These are phyloP conservation scores for Nakataea oryzae DNA, from an alignment of 2,329 filamentous ascomycete genomes.

Conservation along the genomic window DNA sequence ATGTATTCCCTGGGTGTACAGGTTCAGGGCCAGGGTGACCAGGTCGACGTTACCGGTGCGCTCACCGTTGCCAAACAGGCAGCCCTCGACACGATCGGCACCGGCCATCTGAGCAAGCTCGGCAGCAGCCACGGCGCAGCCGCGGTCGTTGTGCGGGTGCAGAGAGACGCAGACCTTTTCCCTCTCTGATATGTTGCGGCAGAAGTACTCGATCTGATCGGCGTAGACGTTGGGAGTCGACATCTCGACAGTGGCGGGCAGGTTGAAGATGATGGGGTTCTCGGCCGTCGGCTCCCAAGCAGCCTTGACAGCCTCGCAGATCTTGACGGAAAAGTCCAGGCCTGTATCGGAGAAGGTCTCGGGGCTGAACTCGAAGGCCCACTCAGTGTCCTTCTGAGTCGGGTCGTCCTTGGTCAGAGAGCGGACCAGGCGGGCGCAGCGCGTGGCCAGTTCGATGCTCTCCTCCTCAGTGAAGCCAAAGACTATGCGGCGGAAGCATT, in stretches of 20 bases:
- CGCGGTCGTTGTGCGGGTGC: slow-evolving; percentile 91
- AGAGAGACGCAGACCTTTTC: slow-evolving; percentile 83
- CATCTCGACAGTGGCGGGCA: slow-evolving; percentile 94
- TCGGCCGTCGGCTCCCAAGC: slow-evolving; percentile 79
- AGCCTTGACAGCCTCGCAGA: slow-evolving; percentile 88
- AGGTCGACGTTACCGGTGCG: slow-evolving; percentile 92
- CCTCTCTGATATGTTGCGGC: slow-evolving; percentile 69
- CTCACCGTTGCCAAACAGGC: slow-evolving; percentile 90
- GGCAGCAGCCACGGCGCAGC: slow-evolving; percentile 79
- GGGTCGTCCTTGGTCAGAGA: slow-evolving; percentile 79
- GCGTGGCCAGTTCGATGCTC: slow-evolving; percentile 69
- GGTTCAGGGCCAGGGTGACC: slow-evolving; percentile 82
- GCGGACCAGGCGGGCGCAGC: slow-evolving; percentile 76
- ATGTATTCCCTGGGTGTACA: slow-evolving; percentile 86
- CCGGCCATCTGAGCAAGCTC: slow-evolving; percentile 95
- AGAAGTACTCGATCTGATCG: slow-evolving; percentile 95
- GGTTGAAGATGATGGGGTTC: slow-evolving; percentile 88
- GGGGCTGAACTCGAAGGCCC: slow-evolving; percentile 76
- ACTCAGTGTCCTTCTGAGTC: slow-evolving; percentile 45
- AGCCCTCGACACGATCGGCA: slow-evolving; percentile 88
- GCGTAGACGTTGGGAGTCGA: slow-evolving; percentile 91
- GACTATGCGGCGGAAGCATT: slow-evolving; percentile 86
- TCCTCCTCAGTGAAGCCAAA: slow-evolving; percentile 82
- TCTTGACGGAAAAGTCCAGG: slow-evolving; percentile 68
- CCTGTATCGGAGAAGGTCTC: slow-evolving; percentile 87